Conservation (phyloP, 495 filamentous ascomycete species). For the Aspergillus haitiensis region DNA sequence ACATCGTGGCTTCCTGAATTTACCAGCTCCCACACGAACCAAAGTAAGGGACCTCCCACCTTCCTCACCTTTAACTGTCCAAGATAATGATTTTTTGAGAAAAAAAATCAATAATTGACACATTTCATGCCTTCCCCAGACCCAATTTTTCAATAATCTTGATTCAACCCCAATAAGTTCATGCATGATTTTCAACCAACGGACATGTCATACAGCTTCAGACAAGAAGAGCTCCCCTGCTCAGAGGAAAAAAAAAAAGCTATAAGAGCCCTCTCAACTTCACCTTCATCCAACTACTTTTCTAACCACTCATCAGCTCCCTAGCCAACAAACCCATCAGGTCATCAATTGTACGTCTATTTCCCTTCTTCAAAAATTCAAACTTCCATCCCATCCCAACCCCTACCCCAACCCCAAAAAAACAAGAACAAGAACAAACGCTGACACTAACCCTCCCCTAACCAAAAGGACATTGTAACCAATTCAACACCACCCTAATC, state of each 20-base stretch:
- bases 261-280: not conserved
- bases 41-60: not conserved
- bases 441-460: too few relatives aligned
- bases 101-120: conserved; percentile 2
- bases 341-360: not conserved
- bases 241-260: not conserved
- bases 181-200: not conserved
- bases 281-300: not conserved
- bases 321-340: not conserved
- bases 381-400: not conserved
- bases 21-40: not conserved
- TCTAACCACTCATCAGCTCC: not conserved
- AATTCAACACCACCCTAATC: not conserved
- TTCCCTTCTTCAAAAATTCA: not conserved
- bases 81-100: conserved; percentile 1
- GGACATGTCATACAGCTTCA: not conserved
- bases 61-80: not conserved
- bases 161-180: not conserved
- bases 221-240: not conserved
- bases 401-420: not conserved
- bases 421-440: not conserved
- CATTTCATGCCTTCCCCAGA: conserved; percentile 3
- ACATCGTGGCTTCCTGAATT: not conserved
- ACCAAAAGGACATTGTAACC: too few relatives aligned
- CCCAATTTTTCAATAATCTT: not conserved